phyloP scores from a whole-genome alignment of 1,139 yeast species.

The Scheffersomyces insectosa region DNA sequence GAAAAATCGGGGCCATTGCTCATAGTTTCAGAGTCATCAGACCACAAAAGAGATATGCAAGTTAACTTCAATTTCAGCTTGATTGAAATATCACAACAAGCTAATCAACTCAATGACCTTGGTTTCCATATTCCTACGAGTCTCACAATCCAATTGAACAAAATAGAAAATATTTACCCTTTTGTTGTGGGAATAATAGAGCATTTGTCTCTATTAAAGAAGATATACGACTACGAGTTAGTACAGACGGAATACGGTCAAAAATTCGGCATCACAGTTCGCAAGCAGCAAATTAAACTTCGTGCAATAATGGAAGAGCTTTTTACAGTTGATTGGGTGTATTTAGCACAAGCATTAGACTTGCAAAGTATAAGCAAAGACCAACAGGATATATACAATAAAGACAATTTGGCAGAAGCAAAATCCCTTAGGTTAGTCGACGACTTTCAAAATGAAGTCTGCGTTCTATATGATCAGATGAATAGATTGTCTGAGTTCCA shows the following conservation, averaged over 20 bases:
- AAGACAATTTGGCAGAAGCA: conserved; percentile 35
- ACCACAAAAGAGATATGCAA: conserved; percentile 10
- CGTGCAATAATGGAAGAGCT: conserved; percentile 25
- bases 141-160: conserved; percentile 35
- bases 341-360: conserved; percentile 53
- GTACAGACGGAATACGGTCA: conserved; percentile 25
- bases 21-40: conserved; percentile 21
- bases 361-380: conserved; percentile 14
- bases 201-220: conserved; percentile 29
- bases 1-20: conserved; percentile 40
- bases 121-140: conserved; percentile 59
- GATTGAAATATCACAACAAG: conserved; percentile 51
- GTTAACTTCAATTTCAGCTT: conserved; percentile 56
- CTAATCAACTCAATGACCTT: conserved; percentile 50
- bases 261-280: conserved; percentile 45
- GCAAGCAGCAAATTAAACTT: conserved; percentile 35
- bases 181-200: conserved; percentile 59
- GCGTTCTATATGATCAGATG: conserved; percentile 28
- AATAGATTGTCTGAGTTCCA: conserved; percentile 30
- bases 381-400: conserved; percentile 1
- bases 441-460: conserved; percentile 38
- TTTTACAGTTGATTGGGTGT: conserved; percentile 53
- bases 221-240: conserved; percentile 22
- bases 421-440: conserved; percentile 39
- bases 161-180: conserved; percentile 54